phyloP scores from a whole-genome alignment of 2,329 filamentous ascomycete genomes.

The Calonectria pseudoturangicola region DNA sequence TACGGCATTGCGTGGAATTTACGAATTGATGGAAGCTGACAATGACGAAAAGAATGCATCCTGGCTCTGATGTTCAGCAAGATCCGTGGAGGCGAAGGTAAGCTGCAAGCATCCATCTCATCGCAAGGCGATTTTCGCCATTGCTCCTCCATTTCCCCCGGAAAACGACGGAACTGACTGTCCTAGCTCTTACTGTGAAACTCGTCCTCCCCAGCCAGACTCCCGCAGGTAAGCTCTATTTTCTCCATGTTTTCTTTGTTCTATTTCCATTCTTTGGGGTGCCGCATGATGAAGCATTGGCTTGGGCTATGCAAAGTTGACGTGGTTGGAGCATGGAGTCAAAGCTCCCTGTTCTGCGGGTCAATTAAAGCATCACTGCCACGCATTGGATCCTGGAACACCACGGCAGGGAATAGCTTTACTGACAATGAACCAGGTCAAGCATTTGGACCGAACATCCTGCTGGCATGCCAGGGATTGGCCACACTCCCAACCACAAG shows the following conservation, averaged over 20 bases:
- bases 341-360: conserved; percentile 25
- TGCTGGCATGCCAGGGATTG: conserved; percentile 31
- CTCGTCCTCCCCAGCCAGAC: conserved; percentile 46
- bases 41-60: conserved; percentile 47
- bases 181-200: conserved; percentile 41
- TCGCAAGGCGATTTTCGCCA: background rate
- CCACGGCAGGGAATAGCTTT: conserved; percentile 12
- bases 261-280: conserved; percentile 16
- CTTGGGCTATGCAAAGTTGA: conserved; percentile 29
- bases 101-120: conserved; percentile 7
- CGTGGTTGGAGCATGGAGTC: conserved; percentile 29
- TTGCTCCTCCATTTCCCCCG: background rate
- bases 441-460: conserved; percentile 51
- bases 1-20: background rate
- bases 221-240: conserved; percentile 47
- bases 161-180: conserved; percentile 34
- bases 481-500: conserved; percentile 50
- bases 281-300: conserved; percentile 26
- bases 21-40: conserved; percentile 35
- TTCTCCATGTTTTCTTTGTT: background rate
- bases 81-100: conserved; percentile 51
- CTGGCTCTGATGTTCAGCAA: conserved; percentile 48
- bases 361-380: conserved; percentile 23
- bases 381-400: conserved; percentile 5
- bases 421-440: conserved; percentile 46